Conservation (phyloP, 2,329 filamentous ascomycete genomes). For the Epichloe baconii region DNA sequence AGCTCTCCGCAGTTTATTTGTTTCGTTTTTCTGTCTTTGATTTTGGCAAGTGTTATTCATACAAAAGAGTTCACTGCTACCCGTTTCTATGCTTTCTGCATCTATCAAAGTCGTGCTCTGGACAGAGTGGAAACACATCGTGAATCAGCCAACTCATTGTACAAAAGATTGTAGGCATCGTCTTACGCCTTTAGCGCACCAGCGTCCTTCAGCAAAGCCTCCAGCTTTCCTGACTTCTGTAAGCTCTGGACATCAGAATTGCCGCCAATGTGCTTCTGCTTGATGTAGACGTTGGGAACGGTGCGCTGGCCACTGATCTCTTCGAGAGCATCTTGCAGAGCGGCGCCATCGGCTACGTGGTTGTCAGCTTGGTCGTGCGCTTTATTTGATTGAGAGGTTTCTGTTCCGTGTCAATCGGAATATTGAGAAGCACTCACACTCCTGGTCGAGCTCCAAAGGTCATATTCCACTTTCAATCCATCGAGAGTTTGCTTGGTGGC, state of each 20-base stretch:
- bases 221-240: slow-evolving; percentile 30
- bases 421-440: slow-evolving; percentile 37
- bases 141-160: slow-evolving; percentile 1
- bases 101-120: slow-evolving; percentile 5
- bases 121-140: background rate
- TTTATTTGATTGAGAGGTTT: background rate
- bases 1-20: too few relatives aligned
- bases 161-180: background rate
- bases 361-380: background rate
- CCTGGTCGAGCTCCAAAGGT: slow-evolving; percentile 69
- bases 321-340: slow-evolving; percentile 69
- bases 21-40: too few relatives aligned
- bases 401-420: too few relatives aligned
- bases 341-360: slow-evolving; percentile 62
- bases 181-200: slow-evolving; percentile 30
- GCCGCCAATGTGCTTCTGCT: slow-evolving; percentile 82
- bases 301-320: slow-evolving; percentile 73
- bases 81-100: background rate
- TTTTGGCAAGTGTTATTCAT: background rate
- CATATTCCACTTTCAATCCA: slow-evolving; percentile 58
- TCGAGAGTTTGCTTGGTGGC: slow-evolving; percentile 64
- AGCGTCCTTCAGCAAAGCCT: slow-evolving; percentile 28
- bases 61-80: background rate
- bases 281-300: slow-evolving; percentile 94
- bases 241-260: slow-evolving; percentile 72